Evolutionary conservation across 805 yeast genomes (phyloP).

Genomic region (Wickerhamiella brachini): DNA sequence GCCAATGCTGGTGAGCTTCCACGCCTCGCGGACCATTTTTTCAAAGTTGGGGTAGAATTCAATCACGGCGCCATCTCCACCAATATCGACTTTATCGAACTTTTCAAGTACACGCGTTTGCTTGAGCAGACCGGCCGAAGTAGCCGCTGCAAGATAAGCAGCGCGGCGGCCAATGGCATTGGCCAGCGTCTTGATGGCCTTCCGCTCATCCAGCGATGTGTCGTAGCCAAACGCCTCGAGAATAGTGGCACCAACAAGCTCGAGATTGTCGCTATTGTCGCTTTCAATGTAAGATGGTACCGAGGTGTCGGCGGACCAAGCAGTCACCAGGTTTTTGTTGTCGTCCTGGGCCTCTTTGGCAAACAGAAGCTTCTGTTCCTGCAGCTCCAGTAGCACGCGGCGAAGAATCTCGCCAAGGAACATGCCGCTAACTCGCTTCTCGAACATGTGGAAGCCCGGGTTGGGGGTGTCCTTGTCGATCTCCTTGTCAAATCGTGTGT

Average conservation of each 20-base stretch:
- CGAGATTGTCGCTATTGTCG: conserved; percentile 61
- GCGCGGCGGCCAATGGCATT: conserved; percentile 76
- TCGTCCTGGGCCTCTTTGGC: conserved; percentile 5
- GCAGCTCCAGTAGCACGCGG: conserved; percentile 50
- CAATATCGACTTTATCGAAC: conserved; percentile 70
- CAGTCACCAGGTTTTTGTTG: conserved; percentile 36
- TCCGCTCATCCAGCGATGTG: conserved; percentile 57
- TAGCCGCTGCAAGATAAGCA: conserved; percentile 80
- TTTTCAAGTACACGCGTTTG: conserved; percentile 55
- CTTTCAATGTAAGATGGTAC: conserved; percentile 76
- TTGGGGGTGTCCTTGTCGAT: conserved; percentile 68
- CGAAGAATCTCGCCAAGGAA: conserved; percentile 83
- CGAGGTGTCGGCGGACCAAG: conserved; percentile 71
- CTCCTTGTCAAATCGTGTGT: conserved; percentile 57
- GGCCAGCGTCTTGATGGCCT: conserved; percentile 56
- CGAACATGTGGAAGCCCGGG: conserved; percentile 81
- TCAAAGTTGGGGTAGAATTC: conserved; percentile 88
- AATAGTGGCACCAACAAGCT: conserved; percentile 13
- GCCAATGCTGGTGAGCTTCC: conserved; percentile 46
- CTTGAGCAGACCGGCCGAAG: conserved; percentile 66
- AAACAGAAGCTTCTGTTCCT: conserved; percentile 44
- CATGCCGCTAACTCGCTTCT: conserved; percentile 86
- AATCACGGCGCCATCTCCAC: conserved; percentile 90
- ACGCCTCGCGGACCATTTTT: conserved; percentile 65
- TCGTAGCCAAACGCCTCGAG: conserved; percentile 48